Conservation (phyloP, 306 rosid species). For the Biancaea sappan region DNA sequence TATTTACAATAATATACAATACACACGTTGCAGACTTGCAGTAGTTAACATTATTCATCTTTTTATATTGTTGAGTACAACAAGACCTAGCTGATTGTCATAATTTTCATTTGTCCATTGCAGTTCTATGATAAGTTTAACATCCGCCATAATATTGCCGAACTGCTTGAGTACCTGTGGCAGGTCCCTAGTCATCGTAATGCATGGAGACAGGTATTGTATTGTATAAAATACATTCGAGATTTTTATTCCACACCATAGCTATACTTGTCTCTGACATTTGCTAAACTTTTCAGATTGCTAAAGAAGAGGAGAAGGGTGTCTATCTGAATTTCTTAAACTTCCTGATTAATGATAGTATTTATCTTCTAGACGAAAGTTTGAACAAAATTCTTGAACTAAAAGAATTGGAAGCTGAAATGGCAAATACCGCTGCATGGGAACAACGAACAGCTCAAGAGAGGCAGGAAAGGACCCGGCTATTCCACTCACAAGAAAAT, state of each 20-base stretch:
- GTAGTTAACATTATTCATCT: slow-evolving; percentile 24
- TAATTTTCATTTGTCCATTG: slow-evolving; percentile 42
- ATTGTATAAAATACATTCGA: slow-evolving; percentile 17
- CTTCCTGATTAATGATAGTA: slow-evolving; percentile 95
- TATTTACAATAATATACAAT: background rate
- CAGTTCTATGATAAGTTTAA: slow-evolving; percentile 98
- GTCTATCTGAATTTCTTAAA: slow-evolving; percentile 95
- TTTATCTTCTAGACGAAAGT: slow-evolving; percentile 96
- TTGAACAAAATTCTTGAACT: slow-evolving; percentile 96
- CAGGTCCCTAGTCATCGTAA: slow-evolving; percentile 98
- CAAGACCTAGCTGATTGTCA: slow-evolving; percentile 34
- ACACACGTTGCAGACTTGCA: slow-evolving; percentile 1
- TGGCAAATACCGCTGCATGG: slow-evolving; percentile 94
- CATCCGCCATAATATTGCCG: slow-evolving; percentile 98
- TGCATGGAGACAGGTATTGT: slow-evolving; percentile 98
- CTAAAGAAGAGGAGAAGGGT: slow-evolving; percentile 98
- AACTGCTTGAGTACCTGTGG: slow-evolving; percentile 98
- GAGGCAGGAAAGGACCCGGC: slow-evolving; percentile 97
- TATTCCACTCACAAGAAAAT: slow-evolving; percentile 96
- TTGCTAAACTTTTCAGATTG: slow-evolving; percentile 67
- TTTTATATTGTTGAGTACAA: slow-evolving; percentile 28
- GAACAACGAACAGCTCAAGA: slow-evolving; percentile 88
- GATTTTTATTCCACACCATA: background rate
- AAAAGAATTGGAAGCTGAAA: slow-evolving; percentile 97
- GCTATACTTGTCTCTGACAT: slow-evolving; percentile 15